Base-by-base conservation (phyloP, 164 flowering plant genomes). In the Stephania japonica region DNA sequence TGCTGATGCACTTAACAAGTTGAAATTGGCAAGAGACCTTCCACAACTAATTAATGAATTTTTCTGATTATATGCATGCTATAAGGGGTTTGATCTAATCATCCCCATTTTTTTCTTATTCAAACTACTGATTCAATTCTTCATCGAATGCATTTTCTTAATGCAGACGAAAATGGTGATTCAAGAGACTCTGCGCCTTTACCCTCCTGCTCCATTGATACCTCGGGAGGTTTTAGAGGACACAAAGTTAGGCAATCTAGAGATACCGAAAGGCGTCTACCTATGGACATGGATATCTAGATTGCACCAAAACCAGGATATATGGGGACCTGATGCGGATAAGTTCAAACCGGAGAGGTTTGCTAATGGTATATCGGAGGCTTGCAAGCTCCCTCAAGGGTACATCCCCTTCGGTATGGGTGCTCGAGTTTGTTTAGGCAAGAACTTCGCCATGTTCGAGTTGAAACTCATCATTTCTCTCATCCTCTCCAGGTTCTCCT, bases 121-220 rank as follows among this genome's bases (percentile, higher is more conserved):
- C 6, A 5, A 49, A 25, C 7, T 24, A 14, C 14, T 1, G 16
- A 66, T 11, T 4, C 4, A 4, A 32, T 32, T 32, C 1, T 32
- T 32, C n/a, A n/a, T n/a, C 4, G 38, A 32, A 32, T 32, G 38
- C 18, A 42, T 43, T 23, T 43, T 25, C 21, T 19, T 19, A 9
- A 26, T 14, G 72, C 74, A 82, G 84, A 7, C 80, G 42, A 77
- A 71, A 6, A 79, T 75, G 80, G 83, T 80, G 50, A 71, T 82
- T 19, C 75, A 78, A 24, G 85, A 82, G 59, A n/a, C 81, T 6
- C 26, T 82, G 50, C 62, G 85, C 0, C 81, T 82, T 6, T 76
- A 80, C 42, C 78, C 81, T 1, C 78, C 85, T 2, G 73, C 32
- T 5, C 8, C 71, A 1, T 47, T 78, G 2, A 1, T 78, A 16